Evolutionary conservation across 345 rosid genomes (phyloP).

Genomic region (Corchorus capsularis): DNA sequence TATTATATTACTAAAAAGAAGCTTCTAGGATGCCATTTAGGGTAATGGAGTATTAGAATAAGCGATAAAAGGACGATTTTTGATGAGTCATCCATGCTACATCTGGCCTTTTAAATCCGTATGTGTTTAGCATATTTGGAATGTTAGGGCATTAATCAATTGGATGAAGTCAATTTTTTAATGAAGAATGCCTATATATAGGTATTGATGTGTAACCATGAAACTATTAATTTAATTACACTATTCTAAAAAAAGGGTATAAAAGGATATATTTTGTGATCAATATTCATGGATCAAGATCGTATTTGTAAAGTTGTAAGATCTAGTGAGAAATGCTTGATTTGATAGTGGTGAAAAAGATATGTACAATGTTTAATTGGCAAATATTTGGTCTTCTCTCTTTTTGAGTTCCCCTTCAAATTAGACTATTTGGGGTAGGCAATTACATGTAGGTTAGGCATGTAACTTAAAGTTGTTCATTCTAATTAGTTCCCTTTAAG

Average conservation of each 20-base stretch:
- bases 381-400: background rate
- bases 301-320: conserved; percentile 8
- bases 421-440: background rate
- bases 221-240: conserved; percentile 17
- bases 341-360: conserved; percentile 19
- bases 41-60: conserved; percentile 41
- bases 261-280: conserved; percentile 3
- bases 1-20: conserved; percentile 32
- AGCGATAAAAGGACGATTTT: conserved; percentile 10
- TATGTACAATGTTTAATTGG: background rate
- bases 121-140: conserved; percentile 37
- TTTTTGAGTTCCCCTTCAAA: conserved; percentile 26
- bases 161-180: conserved; percentile 27
- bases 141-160: conserved; percentile 41
- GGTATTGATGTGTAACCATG: conserved; percentile 31
- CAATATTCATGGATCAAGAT: conserved; percentile 8
- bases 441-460: conserved; percentile 12
- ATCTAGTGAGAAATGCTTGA: conserved; percentile 16
- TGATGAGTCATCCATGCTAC: conserved; percentile 39
- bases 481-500: background rate
- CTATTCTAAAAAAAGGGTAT: background rate
- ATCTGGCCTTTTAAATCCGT: conserved; percentile 31
- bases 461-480: background rate
- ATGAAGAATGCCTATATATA: conserved; percentile 31
- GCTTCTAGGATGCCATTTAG: conserved; percentile 52